Evolutionary conservation across 768 basidiomycete species (phyloP).

Genomic region (Botryobasidium botryosum): DNA sequence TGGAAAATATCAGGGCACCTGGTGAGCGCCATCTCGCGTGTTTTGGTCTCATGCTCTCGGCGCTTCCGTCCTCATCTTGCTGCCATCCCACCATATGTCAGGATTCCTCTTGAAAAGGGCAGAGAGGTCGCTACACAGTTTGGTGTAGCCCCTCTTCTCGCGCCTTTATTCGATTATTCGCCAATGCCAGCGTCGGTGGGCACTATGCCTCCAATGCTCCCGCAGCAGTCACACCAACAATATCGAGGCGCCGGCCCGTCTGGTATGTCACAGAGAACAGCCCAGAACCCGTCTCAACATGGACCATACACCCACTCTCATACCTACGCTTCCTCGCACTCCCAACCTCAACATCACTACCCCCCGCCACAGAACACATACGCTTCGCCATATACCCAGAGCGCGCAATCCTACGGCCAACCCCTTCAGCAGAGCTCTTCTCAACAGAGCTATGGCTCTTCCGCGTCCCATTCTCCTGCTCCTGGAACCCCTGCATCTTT

Average conservation of each 20-base stretch:
- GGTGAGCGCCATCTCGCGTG: constrained; percentile 34
- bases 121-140: constrained; percentile 85
- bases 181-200: constrained; percentile 56
- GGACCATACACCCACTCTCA: no score
- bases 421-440: not conserved
- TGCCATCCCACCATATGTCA: constrained; percentile 19
- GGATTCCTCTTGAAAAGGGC: constrained; percentile 93
- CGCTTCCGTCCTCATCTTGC: not conserved
- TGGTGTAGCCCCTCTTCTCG: constrained; percentile 74
- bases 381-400: no score
- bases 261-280: no score
- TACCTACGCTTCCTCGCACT: no score
- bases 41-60: not conserved
- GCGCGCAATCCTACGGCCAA: not conserved
- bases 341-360: no score
- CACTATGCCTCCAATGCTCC: constrained; percentile 34
- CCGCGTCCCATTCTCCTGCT: not conserved
- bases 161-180: constrained; percentile 85
- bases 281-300: no score
- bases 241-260: no score
- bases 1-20: constrained; percentile 98
- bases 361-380: no score
- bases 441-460: not conserved
- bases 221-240: no score
- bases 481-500: not conserved